phyloP scores from a whole-genome alignment of 768 basidiomycete species.

The Podaxis sp. region DNA sequence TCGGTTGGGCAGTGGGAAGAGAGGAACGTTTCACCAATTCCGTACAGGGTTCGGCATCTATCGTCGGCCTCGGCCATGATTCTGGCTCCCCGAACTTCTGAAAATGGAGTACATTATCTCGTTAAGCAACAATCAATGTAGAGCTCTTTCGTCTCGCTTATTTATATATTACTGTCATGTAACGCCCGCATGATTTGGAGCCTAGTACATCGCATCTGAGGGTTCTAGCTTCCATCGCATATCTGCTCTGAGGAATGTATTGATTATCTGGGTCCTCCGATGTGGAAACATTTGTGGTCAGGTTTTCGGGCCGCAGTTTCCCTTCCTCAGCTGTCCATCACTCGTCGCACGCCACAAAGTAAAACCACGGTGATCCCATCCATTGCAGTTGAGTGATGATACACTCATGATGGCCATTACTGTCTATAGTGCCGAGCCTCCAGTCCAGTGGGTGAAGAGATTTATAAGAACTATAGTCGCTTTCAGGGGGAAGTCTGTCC shows the following conservation, averaged over 20 bases:
- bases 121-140: background rate
- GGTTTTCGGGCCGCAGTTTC: too few species aligned
- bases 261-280: background rate
- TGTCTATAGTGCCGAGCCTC: background rate
- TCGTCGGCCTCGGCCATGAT: background rate
- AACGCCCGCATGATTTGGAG: background rate
- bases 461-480: background rate
- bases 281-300: too few species aligned
- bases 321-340: background rate
- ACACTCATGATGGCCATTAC: background rate
- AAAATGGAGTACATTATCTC: background rate
- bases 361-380: background rate
- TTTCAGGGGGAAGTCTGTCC: background rate
- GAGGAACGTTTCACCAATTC: background rate
- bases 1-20: slow-evolving; percentile 9
- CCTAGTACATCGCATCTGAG: too few species aligned
- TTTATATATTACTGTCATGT: background rate
- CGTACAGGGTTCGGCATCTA: background rate
- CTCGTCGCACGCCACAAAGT: background rate
- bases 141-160: background rate
- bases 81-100: background rate
- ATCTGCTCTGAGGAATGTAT: background rate
- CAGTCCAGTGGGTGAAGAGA: too few species aligned
- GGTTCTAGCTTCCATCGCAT: background rate
- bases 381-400: background rate